Evolutionary conservation across 2,329 filamentous ascomycete genomes (phyloP).

Genomic region (Hirsutella thompsonii): DNA sequence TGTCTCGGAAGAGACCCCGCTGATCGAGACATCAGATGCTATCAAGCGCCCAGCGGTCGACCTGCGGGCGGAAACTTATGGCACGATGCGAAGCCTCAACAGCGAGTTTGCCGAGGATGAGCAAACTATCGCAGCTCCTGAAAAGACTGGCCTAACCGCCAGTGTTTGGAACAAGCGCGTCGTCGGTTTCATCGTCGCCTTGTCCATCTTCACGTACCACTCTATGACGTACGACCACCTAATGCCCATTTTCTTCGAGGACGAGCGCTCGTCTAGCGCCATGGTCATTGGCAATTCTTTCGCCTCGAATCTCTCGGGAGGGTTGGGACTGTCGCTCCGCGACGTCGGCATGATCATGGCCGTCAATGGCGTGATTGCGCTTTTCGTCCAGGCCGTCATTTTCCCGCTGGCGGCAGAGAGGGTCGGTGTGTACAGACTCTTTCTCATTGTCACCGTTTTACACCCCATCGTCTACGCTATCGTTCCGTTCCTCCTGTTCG

Average conservation of each 20-base stretch:
- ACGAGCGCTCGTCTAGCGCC: conserved; percentile 38
- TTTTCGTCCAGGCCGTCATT: conserved; percentile 45
- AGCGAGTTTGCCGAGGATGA: conserved; percentile 34
- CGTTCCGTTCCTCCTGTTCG: conserved; percentile 43
- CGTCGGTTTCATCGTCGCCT: conserved; percentile 62
- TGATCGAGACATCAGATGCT: conserved; percentile 63
- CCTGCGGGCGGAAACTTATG: conserved; percentile 66
- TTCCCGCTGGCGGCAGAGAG: conserved; percentile 47
- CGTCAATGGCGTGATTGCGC: conserved; percentile 43
- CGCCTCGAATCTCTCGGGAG: conserved; percentile 43
- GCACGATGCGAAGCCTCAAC: conserved; percentile 43
- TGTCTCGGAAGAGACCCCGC: conserved; percentile 54
- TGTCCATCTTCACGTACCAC: conserved; percentile 88
- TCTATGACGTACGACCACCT: conserved; percentile 92
- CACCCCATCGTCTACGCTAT: conserved; percentile 49
- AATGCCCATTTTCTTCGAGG: conserved; percentile 85
- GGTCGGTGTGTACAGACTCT: conserved; percentile 46
- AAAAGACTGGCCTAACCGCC: conserved; percentile 19
- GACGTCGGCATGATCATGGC: conserved; percentile 50
- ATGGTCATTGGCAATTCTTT: conserved; percentile 16
- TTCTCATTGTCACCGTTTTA: conserved; percentile 43
- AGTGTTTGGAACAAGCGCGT: conserved; percentile 48
- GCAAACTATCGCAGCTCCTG: conserved; percentile 12
- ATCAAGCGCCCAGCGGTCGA: conserved; percentile 62
- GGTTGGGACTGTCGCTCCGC: conserved; percentile 48